phyloP scores from a whole-genome alignment of 2,329 filamentous ascomycete genomes.

The Orbilia brochopaga region DNA sequence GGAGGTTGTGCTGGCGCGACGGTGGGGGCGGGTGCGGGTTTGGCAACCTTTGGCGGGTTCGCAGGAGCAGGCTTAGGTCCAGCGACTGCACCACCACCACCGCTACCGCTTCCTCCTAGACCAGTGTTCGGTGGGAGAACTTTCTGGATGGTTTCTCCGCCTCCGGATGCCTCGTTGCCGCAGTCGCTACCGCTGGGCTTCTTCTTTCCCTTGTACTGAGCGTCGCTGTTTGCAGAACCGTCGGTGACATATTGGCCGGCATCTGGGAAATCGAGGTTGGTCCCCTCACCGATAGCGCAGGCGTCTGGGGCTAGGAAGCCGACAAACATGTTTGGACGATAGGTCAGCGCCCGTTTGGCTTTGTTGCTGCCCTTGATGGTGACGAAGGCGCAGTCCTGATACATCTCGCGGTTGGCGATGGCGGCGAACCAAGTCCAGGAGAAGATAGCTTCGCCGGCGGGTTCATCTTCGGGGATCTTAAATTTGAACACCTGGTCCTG shows the following conservation, averaged over 20 bases:
- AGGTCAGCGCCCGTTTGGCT: background rate
- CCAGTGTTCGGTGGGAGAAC: conserved; percentile 4
- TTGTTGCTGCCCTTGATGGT: conserved; percentile 62
- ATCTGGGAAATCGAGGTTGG: conserved; percentile 34
- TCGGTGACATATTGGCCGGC: conserved; percentile 31
- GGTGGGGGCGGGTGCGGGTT: background rate
- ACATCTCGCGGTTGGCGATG: conserved; percentile 80
- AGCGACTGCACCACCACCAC: conserved; percentile 1
- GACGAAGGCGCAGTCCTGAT: conserved; percentile 82
- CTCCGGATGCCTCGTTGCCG: conserved; percentile 23
- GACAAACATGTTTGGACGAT: conserved; percentile 38
- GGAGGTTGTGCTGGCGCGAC: conserved; percentile 1
- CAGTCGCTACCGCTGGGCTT: conserved; percentile 17
- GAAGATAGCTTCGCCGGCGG: conserved; percentile 51
- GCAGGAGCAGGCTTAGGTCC: conserved; percentile 22
- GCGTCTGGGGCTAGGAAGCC: conserved; percentile 12
- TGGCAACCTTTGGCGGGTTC: background rate
- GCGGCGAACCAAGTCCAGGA: conserved; percentile 76
- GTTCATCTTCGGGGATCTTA: conserved; percentile 62
- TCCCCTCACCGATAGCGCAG: conserved; percentile 15
- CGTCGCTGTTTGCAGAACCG: conserved; percentile 11
- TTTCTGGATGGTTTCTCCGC: conserved; percentile 14
- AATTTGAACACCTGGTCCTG: conserved; percentile 73
- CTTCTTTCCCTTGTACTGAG: conserved; percentile 17
- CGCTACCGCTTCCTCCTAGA: conserved; percentile 5